Base-by-base conservation (phyloP, 257 asterid genomes). In the Lavandula angustifolia region DNA sequence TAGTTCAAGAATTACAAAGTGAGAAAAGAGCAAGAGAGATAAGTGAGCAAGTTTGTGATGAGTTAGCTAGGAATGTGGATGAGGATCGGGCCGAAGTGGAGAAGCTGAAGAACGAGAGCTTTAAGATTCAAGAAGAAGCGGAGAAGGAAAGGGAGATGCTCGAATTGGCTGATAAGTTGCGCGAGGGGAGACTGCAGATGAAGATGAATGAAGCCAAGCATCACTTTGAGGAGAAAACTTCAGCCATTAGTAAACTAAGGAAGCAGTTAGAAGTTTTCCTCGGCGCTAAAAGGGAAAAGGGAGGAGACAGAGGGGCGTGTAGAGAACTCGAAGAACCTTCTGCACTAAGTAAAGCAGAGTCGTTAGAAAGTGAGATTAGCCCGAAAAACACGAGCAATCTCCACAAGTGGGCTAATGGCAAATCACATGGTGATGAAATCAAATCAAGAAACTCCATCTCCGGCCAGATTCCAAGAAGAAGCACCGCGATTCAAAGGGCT, bases 181-280 rank as follows among this genome's bases (percentile, higher is more conserved):
- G 73, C 3, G 87, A 80, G 75, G 85, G 81, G 38, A 73, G 84
- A 72, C 86, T 54, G 33, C 87, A 73, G 67, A 62, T 71, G 82
- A 85, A 85, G 62, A 68, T 72, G 10, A 77, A 73, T 1, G 87
- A 79, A 33, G 83, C 87, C 34, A 89, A 75, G 60, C 84, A 78
- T 71, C 92, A 74, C 2, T 72, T 75, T 31, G 88, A 82, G 74
- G 92, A 80, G 78, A 85, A 87, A 61, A 76, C 79, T 62, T 73
- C 91, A 4, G 82, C 95, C 52, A 80, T 84, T 47, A 75, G 81
- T 69, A 91, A 85, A 82, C 73, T 91, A 54, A 78, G 87, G 73
- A 87, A 77, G 74, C 97, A 91, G 18, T 78, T 87, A 57, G 96
- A 85, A 75, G 78, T 73, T 51, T 85, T 91, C 75, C 85, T 87